A percentile compares a stretch with the other conserved stretches of the same genome.
phyloP scores from a whole-genome alignment of 805 yeast species.

The Wickerhamia fluorescens region DNA sequence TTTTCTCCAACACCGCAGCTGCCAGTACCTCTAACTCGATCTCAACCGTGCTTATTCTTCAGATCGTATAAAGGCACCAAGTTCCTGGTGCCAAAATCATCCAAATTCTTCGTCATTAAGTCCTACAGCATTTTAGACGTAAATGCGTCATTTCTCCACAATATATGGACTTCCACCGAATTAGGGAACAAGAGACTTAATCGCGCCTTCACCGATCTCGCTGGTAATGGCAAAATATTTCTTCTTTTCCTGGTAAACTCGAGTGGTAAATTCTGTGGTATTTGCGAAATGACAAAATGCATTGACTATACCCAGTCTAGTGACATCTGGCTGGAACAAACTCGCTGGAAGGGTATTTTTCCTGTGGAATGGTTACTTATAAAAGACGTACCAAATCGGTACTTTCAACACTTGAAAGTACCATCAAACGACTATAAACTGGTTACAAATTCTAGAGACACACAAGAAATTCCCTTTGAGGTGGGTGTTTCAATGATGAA shows the following conservation, averaged over 20 bases:
- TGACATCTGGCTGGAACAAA: conserved; percentile 40
- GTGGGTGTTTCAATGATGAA: conserved; percentile 43
- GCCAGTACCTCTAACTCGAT: not conserved
- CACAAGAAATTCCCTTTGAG: conserved; percentile 48
- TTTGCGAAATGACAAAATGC: conserved; percentile 43
- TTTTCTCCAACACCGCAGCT: too few relatives aligned
- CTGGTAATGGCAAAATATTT: conserved; percentile 29
- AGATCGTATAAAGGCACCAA: conserved; percentile 10
- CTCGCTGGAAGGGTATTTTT: conserved; percentile 48
- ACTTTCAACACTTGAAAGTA: conserved; percentile 39
- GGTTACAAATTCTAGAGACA: conserved; percentile 54
- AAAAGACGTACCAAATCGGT: conserved; percentile 44
- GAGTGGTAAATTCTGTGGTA: conserved; percentile 52
- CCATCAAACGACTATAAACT: conserved; percentile 42
- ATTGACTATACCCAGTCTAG: conserved; percentile 31
- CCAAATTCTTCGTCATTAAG: conserved; percentile 46
- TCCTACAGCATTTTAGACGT: conserved; percentile 45
- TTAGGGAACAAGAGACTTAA: conserved; percentile 48
- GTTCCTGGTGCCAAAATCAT: conserved; percentile 12
- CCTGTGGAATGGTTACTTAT: conserved; percentile 47
- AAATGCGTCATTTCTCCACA: conserved; percentile 39
- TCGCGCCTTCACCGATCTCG: conserved; percentile 27
- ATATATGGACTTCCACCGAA: conserved; percentile 55
- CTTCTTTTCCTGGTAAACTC: conserved; percentile 53
- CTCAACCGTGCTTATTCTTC: conserved; percentile 1